A percentile compares a stretch with the other conserved stretches of the same genome.
Evolutionary conservation across 371 early-diverging fungal genomes (phyloP).

Genomic region (Mucor mucedo): DNA sequence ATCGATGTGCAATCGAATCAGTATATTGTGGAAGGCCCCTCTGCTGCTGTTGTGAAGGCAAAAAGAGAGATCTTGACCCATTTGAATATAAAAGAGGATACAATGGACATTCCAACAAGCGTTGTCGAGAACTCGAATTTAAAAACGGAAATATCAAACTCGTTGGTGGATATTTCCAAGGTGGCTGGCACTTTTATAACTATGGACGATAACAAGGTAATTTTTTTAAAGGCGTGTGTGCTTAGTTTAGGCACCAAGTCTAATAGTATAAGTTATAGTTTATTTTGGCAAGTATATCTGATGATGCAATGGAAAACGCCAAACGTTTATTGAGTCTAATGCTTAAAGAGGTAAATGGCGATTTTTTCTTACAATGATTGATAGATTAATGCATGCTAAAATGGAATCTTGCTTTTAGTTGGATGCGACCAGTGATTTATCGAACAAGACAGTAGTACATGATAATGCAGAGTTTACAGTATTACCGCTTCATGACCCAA

Average conservation of each 20-base stretch:
- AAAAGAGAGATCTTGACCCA: slow-evolving; percentile 24
- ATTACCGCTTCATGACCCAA: slow-evolving; percentile 39
- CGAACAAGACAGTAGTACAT: slow-evolving; percentile 26
- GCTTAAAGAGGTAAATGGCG: slow-evolving; percentile 30
- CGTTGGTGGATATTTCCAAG: slow-evolving; percentile 36
- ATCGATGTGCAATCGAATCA: slow-evolving; percentile 25
- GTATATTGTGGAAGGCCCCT: slow-evolving; percentile 35
- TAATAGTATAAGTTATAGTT: slow-evolving; percentile 21
- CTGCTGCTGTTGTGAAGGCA: slow-evolving; percentile 24
- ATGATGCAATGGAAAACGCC: slow-evolving; percentile 28
- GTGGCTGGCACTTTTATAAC: slow-evolving; percentile 31
- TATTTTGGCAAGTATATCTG: slow-evolving; percentile 27
- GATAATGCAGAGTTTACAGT: slow-evolving; percentile 12
- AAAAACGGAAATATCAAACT: slow-evolving; percentile 7
- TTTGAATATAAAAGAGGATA: slow-evolving; percentile 21
- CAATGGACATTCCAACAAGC: slow-evolving; percentile 20
- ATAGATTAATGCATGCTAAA: background rate
- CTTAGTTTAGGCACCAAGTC: no score
- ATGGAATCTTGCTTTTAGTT: slow-evolving; percentile 17
- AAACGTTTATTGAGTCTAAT: slow-evolving; percentile 28
- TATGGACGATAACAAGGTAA: slow-evolving; percentile 32
- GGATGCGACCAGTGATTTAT: slow-evolving; percentile 21
- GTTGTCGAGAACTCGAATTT: background rate
- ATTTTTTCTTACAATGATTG: background rate
- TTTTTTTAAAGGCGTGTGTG: background rate